Evolutionary conservation across 257 asterid genomes (phyloP).

Genomic region (Solanum habrochaites): DNA sequence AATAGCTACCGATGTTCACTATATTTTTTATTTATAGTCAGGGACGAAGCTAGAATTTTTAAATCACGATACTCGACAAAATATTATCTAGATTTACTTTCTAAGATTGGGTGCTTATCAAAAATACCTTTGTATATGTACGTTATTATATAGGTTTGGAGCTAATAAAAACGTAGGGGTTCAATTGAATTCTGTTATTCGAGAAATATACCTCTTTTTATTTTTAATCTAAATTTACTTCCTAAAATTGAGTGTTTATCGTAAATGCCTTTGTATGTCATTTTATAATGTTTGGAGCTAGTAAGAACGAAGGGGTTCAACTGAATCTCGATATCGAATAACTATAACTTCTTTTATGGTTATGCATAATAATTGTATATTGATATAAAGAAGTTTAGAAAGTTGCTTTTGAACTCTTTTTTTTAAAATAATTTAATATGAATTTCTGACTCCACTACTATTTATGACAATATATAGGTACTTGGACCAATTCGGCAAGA

Average conservation of each 20-base stretch:
- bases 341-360: neutral
- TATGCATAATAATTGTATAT: neutral
- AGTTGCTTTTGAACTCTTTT: neutral
- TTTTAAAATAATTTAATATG: neutral
- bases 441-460: neutral
- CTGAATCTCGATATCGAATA: neutral
- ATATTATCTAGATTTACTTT: neutral
- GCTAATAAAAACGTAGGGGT: neutral
- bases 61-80: fast-evolving
- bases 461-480: neutral
- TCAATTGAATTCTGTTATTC: neutral
- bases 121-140: neutral
- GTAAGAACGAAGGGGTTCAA: neutral
- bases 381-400: neutral
- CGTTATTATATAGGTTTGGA: neutral
- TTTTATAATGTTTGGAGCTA: neutral
- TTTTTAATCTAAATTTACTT: neutral
- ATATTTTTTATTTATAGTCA: neutral
- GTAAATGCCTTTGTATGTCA: neutral
- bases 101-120: neutral
- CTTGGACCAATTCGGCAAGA: constrained; percentile 28
- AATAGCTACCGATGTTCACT: neutral
- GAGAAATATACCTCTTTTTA: neutral
- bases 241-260: neutral
- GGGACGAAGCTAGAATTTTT: neutral